Evolutionary conservation across 2,329 filamentous ascomycete species (phyloP), one percentile per base, ranked within the genome.

Genomic region (Ploettnerulaceae sp.): DNA sequence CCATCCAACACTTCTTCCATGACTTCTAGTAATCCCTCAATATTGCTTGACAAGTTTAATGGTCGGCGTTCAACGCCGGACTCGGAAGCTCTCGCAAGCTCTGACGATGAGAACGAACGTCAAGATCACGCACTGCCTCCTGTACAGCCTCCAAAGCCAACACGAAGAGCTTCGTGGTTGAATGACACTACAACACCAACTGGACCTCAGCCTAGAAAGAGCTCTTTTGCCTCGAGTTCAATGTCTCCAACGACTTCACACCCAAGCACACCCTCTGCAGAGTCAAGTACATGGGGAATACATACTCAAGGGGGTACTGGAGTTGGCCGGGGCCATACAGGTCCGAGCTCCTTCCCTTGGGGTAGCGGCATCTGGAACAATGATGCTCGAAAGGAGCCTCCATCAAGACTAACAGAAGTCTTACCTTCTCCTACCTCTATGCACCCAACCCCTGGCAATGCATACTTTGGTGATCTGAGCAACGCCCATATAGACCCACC

Each of bases 81-180:
- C 64, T 96, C 90, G 3, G 91, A 97, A 64, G 91, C 88, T 41
- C 72, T 97, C 49, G 89, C 86, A 42, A 97, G 91, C 56, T 96
- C 90, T 9, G 93, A 97, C 66, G 93, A 97, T 65, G 93, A 98
- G 66, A 76, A 73, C 47, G 86, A 95, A 51, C 73, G 73, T 34
- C 71, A 78, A 56, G 77, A 76, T 47, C 66, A 63, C 59, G 68
- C 68, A 53, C 73, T 73, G 58, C 69, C 67, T 59, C 64, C 64
- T 49, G 61, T 65, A 45, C 77, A 71, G 57, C 75, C 70, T 39
- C 75, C 69, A 39, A 86, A 82, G 58, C 79, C 84, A 36, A 76
- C 76, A 20, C 80, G 87, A 45, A 80, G 88, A 53, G 77, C 86
- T 35, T 94, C 88, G 29, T 95, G 89, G 87, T 70, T 95, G 49